These are phyloP conservation scores for Scedosporium aurantiacum DNA, from an alignment of 2,329 filamentous ascomycete species.

Conservation along the genomic window DNA sequence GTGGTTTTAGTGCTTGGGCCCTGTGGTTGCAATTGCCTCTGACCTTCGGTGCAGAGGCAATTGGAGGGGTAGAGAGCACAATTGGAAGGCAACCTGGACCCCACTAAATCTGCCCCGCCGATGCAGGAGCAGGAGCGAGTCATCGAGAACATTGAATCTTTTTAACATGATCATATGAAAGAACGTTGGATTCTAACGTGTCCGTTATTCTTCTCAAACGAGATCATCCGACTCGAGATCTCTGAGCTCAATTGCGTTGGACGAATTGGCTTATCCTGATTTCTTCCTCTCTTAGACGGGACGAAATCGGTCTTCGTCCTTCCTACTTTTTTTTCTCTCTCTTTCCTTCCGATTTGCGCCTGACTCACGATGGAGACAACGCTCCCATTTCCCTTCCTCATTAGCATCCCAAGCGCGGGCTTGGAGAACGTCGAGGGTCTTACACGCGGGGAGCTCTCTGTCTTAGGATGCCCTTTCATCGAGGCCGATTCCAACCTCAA, in stretches of 20 bases:
- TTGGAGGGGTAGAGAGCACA: neutral
- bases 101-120: conserved; percentile 6
- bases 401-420: conserved; percentile 42
- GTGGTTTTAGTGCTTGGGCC: neutral
- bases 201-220: neutral
- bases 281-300: neutral
- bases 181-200: neutral
- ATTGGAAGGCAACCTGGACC: neutral
- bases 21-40: no score
- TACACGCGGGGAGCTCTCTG: conserved; percentile 43
- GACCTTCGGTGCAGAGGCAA: conserved; percentile 7
- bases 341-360: neutral
- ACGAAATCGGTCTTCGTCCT: neutral
- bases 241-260: neutral
- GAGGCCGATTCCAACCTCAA: conserved; percentile 22
- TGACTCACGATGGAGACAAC: conserved; percentile 47
- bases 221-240: neutral
- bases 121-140: conserved; percentile 8
- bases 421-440: conserved; percentile 41
- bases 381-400: conserved; percentile 51
- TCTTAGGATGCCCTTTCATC: conserved; percentile 49
- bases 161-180: neutral
- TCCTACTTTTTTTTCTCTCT: neutral
- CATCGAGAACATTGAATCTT: neutral
- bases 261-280: neutral